Evolutionary conservation across 345 rosid genomes (phyloP).

Genomic region (Turnera subulata): DNA sequence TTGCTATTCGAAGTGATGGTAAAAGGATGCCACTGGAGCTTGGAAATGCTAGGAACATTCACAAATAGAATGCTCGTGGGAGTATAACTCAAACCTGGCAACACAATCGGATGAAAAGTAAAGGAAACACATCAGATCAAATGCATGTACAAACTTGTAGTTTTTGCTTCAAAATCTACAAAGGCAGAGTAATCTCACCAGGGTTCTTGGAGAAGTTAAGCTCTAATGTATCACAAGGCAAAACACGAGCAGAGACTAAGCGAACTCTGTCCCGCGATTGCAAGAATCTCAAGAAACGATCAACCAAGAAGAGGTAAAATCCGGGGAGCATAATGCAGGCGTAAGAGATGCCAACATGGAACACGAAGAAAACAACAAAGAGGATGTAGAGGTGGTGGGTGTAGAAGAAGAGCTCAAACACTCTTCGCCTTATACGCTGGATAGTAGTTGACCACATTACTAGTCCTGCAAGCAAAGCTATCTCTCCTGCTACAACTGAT

Average conservation of each 20-base stretch:
- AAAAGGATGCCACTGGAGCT: constrained; percentile 92
- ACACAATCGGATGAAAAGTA: no score
- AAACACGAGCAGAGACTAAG: constrained; percentile 56
- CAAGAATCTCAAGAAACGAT: constrained; percentile 66
- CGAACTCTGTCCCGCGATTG: constrained; percentile 54
- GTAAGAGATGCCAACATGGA: constrained; percentile 60
- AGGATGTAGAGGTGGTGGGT: constrained; percentile 64
- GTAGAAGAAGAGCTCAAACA: constrained; percentile 80
- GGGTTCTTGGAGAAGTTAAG: constrained; percentile 68
- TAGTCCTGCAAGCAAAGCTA: constrained; percentile 52
- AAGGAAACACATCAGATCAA: no score
- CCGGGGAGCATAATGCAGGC: constrained; percentile 62
- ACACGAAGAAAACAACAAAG: constrained; percentile 59
- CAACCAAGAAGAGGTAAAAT: constrained; percentile 73
- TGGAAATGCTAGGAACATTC: constrained; percentile 71
- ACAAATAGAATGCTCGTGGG: constrained; percentile 69
- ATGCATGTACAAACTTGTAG: neutral
- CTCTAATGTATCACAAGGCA: constrained; percentile 58
- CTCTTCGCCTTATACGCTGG: constrained; percentile 46
- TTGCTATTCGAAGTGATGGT: constrained; percentile 65
- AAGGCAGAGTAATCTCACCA: constrained; percentile 17
- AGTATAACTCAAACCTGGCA: constrained; percentile 54
- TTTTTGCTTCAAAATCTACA: no score
- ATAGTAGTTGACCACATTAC: constrained; percentile 65
- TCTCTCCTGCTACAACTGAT: constrained; percentile 70